phyloP scores from a whole-genome alignment of 306 rosid genomes.

The Acacia crassicarpa region DNA sequence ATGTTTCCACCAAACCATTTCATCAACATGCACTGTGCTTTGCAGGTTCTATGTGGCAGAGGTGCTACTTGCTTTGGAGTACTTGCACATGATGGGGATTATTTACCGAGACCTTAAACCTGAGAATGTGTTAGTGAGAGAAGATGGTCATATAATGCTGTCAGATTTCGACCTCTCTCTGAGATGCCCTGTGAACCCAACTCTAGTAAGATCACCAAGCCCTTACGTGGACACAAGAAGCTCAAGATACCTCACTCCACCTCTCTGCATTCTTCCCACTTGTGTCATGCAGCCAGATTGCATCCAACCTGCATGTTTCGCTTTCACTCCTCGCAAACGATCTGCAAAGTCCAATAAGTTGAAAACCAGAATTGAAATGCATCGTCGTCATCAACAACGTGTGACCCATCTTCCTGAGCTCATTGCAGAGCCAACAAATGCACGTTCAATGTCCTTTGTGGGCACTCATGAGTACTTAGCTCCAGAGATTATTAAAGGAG shows the following conservation, averaged over 20 bases:
- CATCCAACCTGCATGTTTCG: conserved; percentile 80
- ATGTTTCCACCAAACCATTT: background rate
- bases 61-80: conserved; percentile 97
- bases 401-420: conserved; percentile 87
- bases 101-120: conserved; percentile 96
- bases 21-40: conserved; percentile 12
- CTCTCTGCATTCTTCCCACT: conserved; percentile 78
- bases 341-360: conserved; percentile 52
- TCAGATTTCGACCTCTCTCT: conserved; percentile 96
- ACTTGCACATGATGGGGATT: conserved; percentile 97
- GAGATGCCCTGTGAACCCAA: conserved; percentile 86
- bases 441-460: conserved; percentile 95
- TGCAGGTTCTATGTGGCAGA: conserved; percentile 97
- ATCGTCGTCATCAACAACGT: conserved; percentile 47
- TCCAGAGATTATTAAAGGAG: conserved; percentile 91
- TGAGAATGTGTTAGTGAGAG: conserved; percentile 91
- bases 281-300: conserved; percentile 85
- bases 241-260: conserved; percentile 78
- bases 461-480: conserved; percentile 98
- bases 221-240: conserved; percentile 51
- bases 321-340: conserved; percentile 64
- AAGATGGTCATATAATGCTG: conserved; percentile 97
- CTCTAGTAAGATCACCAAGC: conserved; percentile 67
- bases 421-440: conserved; percentile 83
- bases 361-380: conserved; percentile 61